A percentile compares a stretch with the other conserved stretches of the same genome.
Evolutionary conservation across 1,284 basidiomycete species (phyloP).

Genomic region (Stygiomarasmius scandens): DNA sequence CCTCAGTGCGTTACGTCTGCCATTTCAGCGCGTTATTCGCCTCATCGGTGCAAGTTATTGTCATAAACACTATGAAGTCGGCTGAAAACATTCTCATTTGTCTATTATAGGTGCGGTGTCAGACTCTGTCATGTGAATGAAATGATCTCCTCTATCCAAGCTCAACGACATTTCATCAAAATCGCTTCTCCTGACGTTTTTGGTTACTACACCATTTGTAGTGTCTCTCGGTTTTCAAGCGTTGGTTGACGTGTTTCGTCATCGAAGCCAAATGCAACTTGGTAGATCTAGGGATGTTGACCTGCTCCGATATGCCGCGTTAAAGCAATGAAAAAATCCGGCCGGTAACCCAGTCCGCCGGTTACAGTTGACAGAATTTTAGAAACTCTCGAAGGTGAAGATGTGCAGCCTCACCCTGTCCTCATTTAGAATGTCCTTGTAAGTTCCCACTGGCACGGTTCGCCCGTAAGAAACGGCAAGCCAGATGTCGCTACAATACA

Average conservation of each 20-base stretch:
- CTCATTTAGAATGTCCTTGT: constrained; percentile 21
- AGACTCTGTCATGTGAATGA: constrained; percentile 11
- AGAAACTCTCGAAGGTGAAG: constrained; percentile 12
- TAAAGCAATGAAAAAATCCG: background rate
- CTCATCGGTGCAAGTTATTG: background rate
- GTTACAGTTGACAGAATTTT: constrained; percentile 11
- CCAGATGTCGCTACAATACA: constrained; percentile 20
- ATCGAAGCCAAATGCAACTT: background rate
- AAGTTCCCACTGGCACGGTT: constrained; percentile 14
- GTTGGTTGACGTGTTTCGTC: constrained; percentile 11
- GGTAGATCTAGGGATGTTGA: constrained; percentile 11
- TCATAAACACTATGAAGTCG: constrained; percentile 6
- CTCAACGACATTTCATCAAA: constrained; percentile 4
- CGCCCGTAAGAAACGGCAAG: constrained; percentile 15
- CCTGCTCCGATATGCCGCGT: constrained; percentile 7
- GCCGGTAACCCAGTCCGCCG: constrained; percentile 7
- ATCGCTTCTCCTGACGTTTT: constrained; percentile 15
- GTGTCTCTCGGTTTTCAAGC: constrained; percentile 7
- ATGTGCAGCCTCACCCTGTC: constrained; percentile 9
- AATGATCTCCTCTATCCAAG: constrained; percentile 2
- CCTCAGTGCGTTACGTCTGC: background rate
- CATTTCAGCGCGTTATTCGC: background rate
- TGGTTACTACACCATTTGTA: constrained; percentile 10
- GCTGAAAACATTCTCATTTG: constrained; percentile 10
- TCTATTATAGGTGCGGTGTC: constrained; percentile 16